Evolutionary conservation across 768 basidiomycete species (phyloP), one percentile per base, ranked within the genome.

Genomic region (Mycena venus): DNA sequence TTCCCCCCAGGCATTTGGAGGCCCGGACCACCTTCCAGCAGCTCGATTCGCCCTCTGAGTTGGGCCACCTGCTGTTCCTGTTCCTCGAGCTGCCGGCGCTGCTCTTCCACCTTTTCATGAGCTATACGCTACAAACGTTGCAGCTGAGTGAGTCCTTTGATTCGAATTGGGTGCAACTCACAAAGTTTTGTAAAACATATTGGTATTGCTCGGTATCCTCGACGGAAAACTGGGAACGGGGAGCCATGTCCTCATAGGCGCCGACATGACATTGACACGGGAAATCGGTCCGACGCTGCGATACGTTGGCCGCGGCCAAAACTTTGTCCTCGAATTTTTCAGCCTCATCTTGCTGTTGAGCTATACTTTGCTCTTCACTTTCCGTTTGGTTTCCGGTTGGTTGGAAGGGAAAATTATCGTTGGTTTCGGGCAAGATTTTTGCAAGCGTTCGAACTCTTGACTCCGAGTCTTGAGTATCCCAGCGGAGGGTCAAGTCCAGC

Each of bases 81-180:
- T 80, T 95, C 93, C 79, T 95, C 93, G 25, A 96, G 89, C 79
- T 96, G 94, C 15, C 79, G 79, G 14, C 95, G 87, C 80, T 96
- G 95, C 77, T 93, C 90, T 82, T 96, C 95, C 76, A 96, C 95
- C 82, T 94, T 95, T 82, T 96, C 93, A 86, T 96, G 95, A 32
- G 95, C 95, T 80, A 96, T 94, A 66, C 94, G 90, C 95, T 95
- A 80, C 38, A 42, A 38, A 32, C 68, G 49, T 25, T 27, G 34
- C 32, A 36, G 27, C 12, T 74, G 25, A 27, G 53, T 49, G 27
- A 40, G 55, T 61, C 38, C 34, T 61, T 42, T 31, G 23, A 11
- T 7, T 36, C 34, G 2, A 9, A 15, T 61, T 42, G 27, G 9
- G 21, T 59, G 17, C 11, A 53, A 86, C 91, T 77, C 75, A 92